A percentile compares a stretch with the other conserved stretches of the same genome.
phyloP scores from a whole-genome alignment of 2,329 filamentous ascomycete genomes.

The Fusarium redolens region DNA sequence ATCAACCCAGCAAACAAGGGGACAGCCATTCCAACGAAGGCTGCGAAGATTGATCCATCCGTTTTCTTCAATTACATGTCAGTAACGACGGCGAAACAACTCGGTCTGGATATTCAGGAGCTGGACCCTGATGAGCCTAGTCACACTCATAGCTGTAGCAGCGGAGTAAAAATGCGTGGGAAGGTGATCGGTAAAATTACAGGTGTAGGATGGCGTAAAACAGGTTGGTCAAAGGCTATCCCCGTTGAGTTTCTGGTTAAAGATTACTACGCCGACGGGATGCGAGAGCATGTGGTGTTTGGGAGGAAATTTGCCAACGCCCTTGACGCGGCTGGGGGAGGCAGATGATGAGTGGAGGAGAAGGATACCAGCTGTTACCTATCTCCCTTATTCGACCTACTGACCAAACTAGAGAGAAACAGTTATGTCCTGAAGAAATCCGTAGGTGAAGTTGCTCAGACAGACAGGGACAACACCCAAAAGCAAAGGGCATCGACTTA shows the following conservation, averaged over 20 bases:
- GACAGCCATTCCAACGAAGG: accelerated
- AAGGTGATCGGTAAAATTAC: neutral
- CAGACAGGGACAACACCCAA: accelerated
- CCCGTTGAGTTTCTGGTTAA: neutral
- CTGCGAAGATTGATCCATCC: accelerated
- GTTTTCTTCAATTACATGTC: neutral
- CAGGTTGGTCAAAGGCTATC: accelerated
- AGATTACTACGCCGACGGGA: accelerated
- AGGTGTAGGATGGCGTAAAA: neutral
- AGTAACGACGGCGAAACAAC: accelerated
- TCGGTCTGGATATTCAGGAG: accelerated
- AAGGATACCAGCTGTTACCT: accelerated
- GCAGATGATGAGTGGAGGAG: accelerated
- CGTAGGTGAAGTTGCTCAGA: accelerated
- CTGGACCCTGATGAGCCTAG: neutral
- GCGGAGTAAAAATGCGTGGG: accelerated
- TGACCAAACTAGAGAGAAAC: accelerated
- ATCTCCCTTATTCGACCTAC: accelerated
- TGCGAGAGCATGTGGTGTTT: neutral
- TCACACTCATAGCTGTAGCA: accelerated
- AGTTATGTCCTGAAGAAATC: accelerated
- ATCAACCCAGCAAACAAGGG: accelerated
- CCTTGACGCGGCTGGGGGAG: neutral
- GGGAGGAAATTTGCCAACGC: neutral
- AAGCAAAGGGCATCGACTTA: neutral